These are phyloP conservation scores for Aristolochia contorta DNA, from an alignment of 164 flowering plant species.

Conservation along the genomic window DNA sequence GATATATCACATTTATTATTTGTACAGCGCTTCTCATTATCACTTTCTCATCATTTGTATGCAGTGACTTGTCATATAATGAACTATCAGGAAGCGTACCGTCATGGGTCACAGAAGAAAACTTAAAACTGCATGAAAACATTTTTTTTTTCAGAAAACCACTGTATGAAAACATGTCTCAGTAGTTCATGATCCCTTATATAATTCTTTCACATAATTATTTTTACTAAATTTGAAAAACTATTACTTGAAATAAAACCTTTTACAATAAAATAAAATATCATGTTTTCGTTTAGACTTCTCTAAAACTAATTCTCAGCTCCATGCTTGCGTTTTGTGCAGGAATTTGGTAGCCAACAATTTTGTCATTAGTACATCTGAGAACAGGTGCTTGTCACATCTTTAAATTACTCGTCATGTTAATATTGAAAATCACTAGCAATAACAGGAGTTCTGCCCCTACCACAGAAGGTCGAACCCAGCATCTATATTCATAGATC, in stretches of 20 bases:
- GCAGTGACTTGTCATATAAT: constrained; percentile 78
- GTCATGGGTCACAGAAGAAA: constrained; percentile 36
- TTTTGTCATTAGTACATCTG: constrained; percentile 33
- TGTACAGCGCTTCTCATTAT: neutral
- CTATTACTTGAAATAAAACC: neutral
- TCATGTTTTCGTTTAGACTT: neutral
- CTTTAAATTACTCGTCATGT: too few relatives aligned
- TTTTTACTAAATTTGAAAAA: neutral
- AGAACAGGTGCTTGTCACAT: constrained; percentile 33
- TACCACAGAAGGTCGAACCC: too few relatives aligned
- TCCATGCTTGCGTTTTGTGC: constrained; percentile 12
- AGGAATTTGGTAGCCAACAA: constrained; percentile 76
- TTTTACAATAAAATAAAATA: neutral
- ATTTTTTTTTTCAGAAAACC: too few relatives aligned
- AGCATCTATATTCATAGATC: too few relatives aligned
- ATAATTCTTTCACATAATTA: neutral
- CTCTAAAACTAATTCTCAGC: neutral
- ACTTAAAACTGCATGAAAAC: constrained; percentile 51
- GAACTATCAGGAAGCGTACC: constrained; percentile 57
- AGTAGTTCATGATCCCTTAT: neutral
- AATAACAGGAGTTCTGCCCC: too few relatives aligned
- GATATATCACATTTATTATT: neutral
- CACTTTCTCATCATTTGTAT: constrained; percentile 2
- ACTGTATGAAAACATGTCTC: constrained; percentile 21
- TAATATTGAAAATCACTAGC: too few relatives aligned